Evolutionary conservation across 2,329 filamentous ascomycete species (phyloP).

Genomic region (Fusarium clavum): DNA sequence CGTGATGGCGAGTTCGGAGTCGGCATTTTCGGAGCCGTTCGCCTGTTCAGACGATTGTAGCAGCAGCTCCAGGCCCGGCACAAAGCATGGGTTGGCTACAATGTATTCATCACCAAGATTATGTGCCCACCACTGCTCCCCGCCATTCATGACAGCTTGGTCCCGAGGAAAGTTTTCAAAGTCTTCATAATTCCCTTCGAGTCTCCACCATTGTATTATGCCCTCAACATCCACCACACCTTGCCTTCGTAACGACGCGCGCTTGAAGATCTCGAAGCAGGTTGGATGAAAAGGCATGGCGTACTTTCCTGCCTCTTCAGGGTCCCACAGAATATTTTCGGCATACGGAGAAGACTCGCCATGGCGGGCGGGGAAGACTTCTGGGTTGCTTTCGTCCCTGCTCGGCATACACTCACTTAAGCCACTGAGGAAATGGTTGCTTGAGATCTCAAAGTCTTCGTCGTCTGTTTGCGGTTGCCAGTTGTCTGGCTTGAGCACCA

Average conservation of each 20-base stretch:
- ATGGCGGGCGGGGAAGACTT: constrained; percentile 32
- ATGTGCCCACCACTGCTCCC: constrained; percentile 29
- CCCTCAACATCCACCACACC: constrained; percentile 35
- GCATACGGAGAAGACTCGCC: neutral
- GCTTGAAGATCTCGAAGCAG: constrained; percentile 48
- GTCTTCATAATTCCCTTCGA: neutral
- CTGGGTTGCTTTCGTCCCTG: neutral
- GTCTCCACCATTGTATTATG: constrained; percentile 29
- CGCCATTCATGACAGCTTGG: neutral
- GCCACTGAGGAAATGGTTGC: constrained; percentile 36
- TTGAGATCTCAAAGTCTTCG: constrained; percentile 37
- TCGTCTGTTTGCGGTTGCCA: constrained; percentile 34
- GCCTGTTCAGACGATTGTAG: neutral
- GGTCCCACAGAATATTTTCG: constrained; percentile 7
- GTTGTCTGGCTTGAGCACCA: constrained; percentile 33
- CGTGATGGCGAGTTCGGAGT: neutral
- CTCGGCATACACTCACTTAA: constrained; percentile 32
- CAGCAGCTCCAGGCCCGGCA: constrained; percentile 18
- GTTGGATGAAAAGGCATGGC: constrained; percentile 47
- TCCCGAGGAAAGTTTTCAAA: constrained; percentile 19
- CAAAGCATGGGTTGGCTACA: constrained; percentile 39
- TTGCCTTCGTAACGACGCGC: constrained; percentile 34
- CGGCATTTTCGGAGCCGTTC: neutral
- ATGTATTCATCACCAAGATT: constrained; percentile 26
- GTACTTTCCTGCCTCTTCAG: neutral